Evolutionary conservation across 1,284 basidiomycete species (phyloP), one percentile per base, ranked within the genome.

Genomic region (Microbotryum saponariae): DNA sequence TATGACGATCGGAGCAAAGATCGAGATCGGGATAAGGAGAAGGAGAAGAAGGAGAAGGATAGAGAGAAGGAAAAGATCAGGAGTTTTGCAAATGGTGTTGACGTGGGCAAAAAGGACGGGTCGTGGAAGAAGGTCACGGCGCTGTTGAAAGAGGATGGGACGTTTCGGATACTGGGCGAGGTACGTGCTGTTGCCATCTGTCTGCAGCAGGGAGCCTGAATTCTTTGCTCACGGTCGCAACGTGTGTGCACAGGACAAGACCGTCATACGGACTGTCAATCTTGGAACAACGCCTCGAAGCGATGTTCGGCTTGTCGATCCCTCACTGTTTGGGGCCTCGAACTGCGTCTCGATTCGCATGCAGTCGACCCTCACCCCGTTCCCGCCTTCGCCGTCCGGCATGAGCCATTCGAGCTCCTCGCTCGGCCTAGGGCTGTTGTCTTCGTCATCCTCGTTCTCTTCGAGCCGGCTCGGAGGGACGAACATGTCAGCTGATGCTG

Each of bases 231-330:
- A 21, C 53, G 21, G 25, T 31, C 4, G 27, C 18, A 2, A 2
- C 23, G 21, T 16, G 2, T 23, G 42, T 16, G 2, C 4, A 9
- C 61, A 68, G 67, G 65, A 67, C 55, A 67, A 63, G 27, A 9
- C 60, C 33, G 54, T 67, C 37, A 50, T 67, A 4, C 61, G 60
- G 42, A 56, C 63, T 14, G 59, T 67, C 1, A 63, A 67, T 37
- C 63, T 65, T 20, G 59, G 61, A 12, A 62, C 61, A 3, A 49
- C 56, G 56, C 47, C 44, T 27, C 62, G 71, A 1, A 63, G 64
- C 54, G 70, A 72, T 56, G 58, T 72, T 33, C 66, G 62, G 6
- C 59, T 60, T 18, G 60, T 67, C 31, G 70, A 72, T 27, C 67
- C 63, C 46, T 68, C 69, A 7, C 56, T 71, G n/a, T 66, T 72